A percentile compares a stretch with the other conserved stretches of the same genome.
Evolutionary conservation across 1,139 yeast species (phyloP).

Genomic region (Taphrina communis): DNA sequence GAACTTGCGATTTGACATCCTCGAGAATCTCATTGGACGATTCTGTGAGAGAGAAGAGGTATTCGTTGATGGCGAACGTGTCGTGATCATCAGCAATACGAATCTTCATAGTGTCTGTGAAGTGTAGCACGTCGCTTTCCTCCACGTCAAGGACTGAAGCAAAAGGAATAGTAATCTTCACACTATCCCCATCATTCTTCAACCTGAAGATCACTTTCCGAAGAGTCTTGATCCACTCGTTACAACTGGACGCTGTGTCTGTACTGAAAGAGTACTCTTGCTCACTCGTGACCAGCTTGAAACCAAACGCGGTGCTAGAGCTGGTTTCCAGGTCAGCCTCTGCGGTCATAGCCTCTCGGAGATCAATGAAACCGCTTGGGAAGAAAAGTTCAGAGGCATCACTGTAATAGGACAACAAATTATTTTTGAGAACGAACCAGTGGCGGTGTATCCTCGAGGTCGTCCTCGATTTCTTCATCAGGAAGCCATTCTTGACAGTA

Average conservation of each 20-base stretch:
- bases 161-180: conserved; percentile 76
- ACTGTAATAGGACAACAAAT: conserved; percentile 70
- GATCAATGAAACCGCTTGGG: conserved; percentile 76
- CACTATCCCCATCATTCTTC: conserved; percentile 72
- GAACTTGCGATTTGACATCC: conserved; percentile 21
- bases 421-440: conserved; percentile 80
- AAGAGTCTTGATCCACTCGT: conserved; percentile 76
- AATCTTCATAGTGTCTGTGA: conserved; percentile 58
- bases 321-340: conserved; percentile 23
- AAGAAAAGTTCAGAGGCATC: conserved; percentile 80
- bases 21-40: conserved; percentile 46
- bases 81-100: conserved; percentile 61
- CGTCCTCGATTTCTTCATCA: conserved; percentile 51
- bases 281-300: conserved; percentile 58
- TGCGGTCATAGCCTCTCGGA: conserved; percentile 60
- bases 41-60: conserved; percentile 69
- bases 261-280: conserved; percentile 71
- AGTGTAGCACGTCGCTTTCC: conserved; percentile 59
- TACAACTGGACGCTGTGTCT: conserved; percentile 73
- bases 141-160: conserved; percentile 69
- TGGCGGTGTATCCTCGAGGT: conserved; percentile 53
- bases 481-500: conserved; percentile 59
- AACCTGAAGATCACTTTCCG: conserved; percentile 79
- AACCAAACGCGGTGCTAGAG: conserved; percentile 14
- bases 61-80: conserved; percentile 66